phyloP scores from a whole-genome alignment of 805 yeast genomes.

The Kodamaea hsintzibuensis region DNA sequence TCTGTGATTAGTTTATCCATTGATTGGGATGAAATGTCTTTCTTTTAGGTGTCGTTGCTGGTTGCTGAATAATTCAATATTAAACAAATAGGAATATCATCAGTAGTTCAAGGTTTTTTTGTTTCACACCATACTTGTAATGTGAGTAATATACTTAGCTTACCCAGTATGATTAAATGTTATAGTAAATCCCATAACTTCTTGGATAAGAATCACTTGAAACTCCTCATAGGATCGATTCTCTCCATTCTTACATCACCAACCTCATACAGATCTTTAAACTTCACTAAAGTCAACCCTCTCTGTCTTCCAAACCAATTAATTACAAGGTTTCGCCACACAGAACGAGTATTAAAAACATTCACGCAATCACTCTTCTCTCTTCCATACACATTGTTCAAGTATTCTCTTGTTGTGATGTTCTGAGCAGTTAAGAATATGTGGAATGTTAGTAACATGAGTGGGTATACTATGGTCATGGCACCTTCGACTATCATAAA shows the following conservation, averaged over 20 bases:
- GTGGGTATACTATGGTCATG: conserved; percentile 55
- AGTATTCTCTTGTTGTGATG: conserved; percentile 72
- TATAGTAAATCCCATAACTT: too few relatives aligned
- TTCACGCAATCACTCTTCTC: conserved; percentile 28
- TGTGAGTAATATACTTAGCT: too few relatives aligned
- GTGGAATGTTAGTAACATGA: conserved; percentile 54
- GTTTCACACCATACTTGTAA: too few relatives aligned
- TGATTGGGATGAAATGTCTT: too few relatives aligned
- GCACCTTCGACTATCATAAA: conserved; percentile 53
- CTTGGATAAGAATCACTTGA: background rate
- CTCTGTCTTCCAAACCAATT: conserved; percentile 40
- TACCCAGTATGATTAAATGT: too few relatives aligned
- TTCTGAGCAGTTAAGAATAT: conserved; percentile 53
- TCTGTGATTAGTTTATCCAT: too few relatives aligned
- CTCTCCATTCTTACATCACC: conserved; percentile 30
- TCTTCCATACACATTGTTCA: conserved; percentile 45
- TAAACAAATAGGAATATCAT: too few relatives aligned
- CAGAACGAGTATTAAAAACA: conserved; percentile 27
- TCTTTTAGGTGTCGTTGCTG: too few relatives aligned
- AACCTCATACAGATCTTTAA: conserved; percentile 17
- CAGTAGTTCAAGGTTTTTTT: too few relatives aligned
- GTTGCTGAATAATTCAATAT: too few relatives aligned
- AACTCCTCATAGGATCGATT: conserved; percentile 21
- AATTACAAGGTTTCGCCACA: conserved; percentile 30
- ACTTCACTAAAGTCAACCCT: conserved; percentile 22